Conservation (phyloP, 768 basidiomycete genomes). For the Xerocomellus dryophilus region DNA sequence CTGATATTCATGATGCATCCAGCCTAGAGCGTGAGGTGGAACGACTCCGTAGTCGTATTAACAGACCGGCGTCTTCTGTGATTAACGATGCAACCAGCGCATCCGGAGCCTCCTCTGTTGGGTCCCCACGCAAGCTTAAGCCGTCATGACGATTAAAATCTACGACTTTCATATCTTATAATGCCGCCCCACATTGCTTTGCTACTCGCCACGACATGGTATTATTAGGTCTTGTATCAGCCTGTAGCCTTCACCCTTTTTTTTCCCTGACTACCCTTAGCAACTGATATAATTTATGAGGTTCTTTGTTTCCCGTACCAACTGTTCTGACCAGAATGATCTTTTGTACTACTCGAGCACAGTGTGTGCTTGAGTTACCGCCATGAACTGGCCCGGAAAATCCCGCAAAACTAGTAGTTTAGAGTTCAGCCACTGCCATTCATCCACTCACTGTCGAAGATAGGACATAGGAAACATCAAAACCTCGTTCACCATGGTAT, state of each 20-base stretch:
- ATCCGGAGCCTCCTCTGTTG: conserved; percentile 24
- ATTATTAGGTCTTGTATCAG: conserved; percentile 20
- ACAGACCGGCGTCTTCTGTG: conserved; percentile 48
- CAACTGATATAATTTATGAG: background rate
- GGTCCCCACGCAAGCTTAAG: conserved; percentile 31
- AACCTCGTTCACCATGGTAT: conserved; percentile 28
- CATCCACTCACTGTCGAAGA: background rate
- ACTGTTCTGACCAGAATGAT: background rate
- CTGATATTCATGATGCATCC: conserved; percentile 1
- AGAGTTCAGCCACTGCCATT: conserved; percentile 38
- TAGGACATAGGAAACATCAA: conserved; percentile 6
- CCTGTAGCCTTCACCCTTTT: conserved; percentile 15
- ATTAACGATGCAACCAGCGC: conserved; percentile 22
- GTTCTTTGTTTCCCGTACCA: background rate
- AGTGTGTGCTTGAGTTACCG: too few relatives aligned
- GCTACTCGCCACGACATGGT: conserved; percentile 9
- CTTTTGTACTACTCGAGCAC: too few relatives aligned
- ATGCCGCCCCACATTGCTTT: background rate
- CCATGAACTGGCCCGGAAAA: too few relatives aligned
- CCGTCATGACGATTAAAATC: conserved; percentile 12
- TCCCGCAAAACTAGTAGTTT: conserved; percentile 29
- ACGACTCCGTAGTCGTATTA: conserved; percentile 60
- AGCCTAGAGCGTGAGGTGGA: conserved; percentile 70
- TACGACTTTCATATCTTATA: background rate
- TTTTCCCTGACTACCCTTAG: background rate